These are phyloP conservation scores for Solanum chmielewskii DNA, from an alignment of 257 asterid genomes.

Conservation along the genomic window DNA sequence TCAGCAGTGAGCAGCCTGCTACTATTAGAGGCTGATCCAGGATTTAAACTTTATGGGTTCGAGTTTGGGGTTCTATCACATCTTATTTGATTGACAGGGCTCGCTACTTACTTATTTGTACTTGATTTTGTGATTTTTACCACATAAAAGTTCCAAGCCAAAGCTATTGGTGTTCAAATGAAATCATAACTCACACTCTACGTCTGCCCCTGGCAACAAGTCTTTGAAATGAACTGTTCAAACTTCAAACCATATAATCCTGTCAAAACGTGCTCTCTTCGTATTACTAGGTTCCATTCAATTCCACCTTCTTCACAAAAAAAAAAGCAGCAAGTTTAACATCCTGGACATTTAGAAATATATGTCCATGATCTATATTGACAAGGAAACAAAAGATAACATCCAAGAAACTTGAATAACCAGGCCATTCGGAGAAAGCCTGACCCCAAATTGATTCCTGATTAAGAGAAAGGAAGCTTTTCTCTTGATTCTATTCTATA, in stretches of 20 bases:
- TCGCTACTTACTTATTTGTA: neutral
- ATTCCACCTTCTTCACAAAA: neutral
- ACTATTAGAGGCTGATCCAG: neutral
- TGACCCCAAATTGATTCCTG: neutral
- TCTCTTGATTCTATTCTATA: neutral
- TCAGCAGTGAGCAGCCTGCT: neutral
- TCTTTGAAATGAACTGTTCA: neutral
- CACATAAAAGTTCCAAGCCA: neutral
- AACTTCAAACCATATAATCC: neutral
- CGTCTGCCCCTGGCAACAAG: neutral
- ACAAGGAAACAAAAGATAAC: neutral
- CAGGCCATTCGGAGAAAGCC: neutral
- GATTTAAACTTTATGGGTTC: neutral
- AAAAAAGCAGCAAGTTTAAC: neutral
- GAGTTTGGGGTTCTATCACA: neutral
- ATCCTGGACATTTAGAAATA: neutral
- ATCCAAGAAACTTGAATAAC: neutral
- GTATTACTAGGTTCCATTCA: neutral
- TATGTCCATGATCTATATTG: neutral
- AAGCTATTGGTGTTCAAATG: neutral
- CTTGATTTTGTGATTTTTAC: neutral
- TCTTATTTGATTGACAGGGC: neutral
- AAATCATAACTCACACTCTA: neutral
- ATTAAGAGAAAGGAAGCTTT: neutral
- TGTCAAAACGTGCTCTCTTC: neutral